phyloP scores from a whole-genome alignment of 148 eudicot species.

The Linanthus parryae region DNA sequence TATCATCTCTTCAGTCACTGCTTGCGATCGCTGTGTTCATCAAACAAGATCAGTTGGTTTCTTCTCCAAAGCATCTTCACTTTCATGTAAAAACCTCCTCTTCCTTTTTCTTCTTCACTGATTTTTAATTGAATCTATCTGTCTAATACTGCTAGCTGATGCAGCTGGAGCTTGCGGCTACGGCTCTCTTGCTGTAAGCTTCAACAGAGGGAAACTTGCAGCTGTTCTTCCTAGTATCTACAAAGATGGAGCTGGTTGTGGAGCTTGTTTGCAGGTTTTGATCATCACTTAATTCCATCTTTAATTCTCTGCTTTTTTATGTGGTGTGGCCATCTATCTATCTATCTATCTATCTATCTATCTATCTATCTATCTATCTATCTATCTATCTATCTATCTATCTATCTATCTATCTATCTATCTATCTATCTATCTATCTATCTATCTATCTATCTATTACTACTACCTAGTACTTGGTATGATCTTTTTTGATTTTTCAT shows the following conservation, averaged over 20 bases:
- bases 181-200: constrained; percentile 51
- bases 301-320: no score
- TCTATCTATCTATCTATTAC: background rate
- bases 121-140: background rate
- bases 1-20: constrained; percentile 25
- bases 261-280: constrained; percentile 79
- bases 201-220: constrained; percentile 57
- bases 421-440: no score
- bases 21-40: constrained; percentile 62
- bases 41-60: constrained; percentile 49
- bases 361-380: no score
- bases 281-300: background rate
- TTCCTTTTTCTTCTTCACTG: background rate
- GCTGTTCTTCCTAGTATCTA: constrained; percentile 59
- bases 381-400: no score
- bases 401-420: no score
- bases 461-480: background rate
- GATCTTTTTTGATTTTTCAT: background rate
- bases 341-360: no score
- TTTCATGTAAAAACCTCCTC: constrained; percentile 41
- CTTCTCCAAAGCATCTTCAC: constrained; percentile 38
- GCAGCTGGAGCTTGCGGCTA: constrained; percentile 85
- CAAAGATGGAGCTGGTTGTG: constrained; percentile 76
- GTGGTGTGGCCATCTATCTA: no score
- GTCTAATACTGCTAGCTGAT: constrained; percentile 14